phyloP scores from a whole-genome alignment of 75 land plant species.

The Picea sitchensis region DNA sequence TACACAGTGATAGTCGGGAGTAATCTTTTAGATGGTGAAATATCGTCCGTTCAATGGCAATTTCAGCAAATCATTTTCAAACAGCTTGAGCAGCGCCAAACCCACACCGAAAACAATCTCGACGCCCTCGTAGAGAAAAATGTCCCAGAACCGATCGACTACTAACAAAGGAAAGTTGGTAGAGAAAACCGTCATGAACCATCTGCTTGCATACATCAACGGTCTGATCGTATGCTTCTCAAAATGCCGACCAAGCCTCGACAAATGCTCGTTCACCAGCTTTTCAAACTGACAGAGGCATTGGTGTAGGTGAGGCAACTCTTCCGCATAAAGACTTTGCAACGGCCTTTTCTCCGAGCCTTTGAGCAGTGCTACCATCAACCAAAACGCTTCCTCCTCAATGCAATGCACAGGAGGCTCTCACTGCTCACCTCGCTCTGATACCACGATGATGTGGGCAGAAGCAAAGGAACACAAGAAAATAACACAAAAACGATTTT shows the following conservation, averaged over 20 bases:
- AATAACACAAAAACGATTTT: too few relatives aligned
- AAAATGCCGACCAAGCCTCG: background rate
- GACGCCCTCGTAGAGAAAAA: background rate
- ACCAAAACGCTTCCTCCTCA: slow-evolving; percentile 1
- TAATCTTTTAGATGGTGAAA: too few relatives aligned
- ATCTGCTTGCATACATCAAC: background rate
- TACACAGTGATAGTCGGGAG: too few relatives aligned
- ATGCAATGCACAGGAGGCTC: background rate
- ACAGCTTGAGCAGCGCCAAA: too few relatives aligned
- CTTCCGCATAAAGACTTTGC: background rate
- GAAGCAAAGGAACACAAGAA: too few relatives aligned
- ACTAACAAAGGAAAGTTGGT: background rate
- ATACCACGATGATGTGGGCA: too few relatives aligned
- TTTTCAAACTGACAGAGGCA: background rate
- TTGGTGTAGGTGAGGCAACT: background rate
- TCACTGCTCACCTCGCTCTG: too few relatives aligned
- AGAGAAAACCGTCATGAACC: background rate
- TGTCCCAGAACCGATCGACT: background rate
- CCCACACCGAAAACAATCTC: too few relatives aligned
- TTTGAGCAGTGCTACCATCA: background rate
- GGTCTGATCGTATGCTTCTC: background rate
- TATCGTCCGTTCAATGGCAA: too few relatives aligned
- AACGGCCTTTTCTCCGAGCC: background rate
- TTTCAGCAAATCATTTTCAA: too few relatives aligned
- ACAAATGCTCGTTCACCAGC: background rate